Evolutionary conservation across 805 yeast species (phyloP), one percentile per base, ranked within the genome.

Genomic region (Kuraishia piskuri): DNA sequence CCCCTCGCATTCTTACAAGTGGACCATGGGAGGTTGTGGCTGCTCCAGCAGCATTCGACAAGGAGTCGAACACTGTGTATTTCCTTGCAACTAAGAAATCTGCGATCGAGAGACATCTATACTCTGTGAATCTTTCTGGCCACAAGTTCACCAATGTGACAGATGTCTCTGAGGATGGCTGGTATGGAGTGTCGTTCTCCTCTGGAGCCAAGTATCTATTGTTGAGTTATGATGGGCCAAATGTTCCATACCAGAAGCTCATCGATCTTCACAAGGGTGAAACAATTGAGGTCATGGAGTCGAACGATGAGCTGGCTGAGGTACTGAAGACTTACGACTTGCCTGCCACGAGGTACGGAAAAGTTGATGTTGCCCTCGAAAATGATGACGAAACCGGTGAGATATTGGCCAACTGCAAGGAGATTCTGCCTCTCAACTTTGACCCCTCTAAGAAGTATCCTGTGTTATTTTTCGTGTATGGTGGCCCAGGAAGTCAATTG

Each of bases 11-110:
- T 22, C 75, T 96, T 49, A 88, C 94, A 1, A 54, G 68, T 2
- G 99, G 99, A 6, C 69, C 77, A 0, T 94, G 96, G 96, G 99
- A 94, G 67, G 96, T 94, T n/a, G 86, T 80, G 24, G 78, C 74
- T 56, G 91, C 89, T 1, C 82, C 86, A 2, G 71, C 84, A 1
- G 77, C 84, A 0, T 81, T 80, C 68, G 90, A 86, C 61, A 70
- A 68, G 51, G 69, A 72, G 5, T 70, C 68, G 26, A 78, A 76
- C 52, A 74, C 78, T 58, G 77, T 83, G 17, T 86, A 83, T 65
- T 94, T 83, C 65, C 63, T 83, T 7, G 84, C 92, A 4, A 89
- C 98, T 0, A 79, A 81, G 63, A 82, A 82, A 57, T 82, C 91
- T 1, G 83, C 97, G 0, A 80, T 82, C 21, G 96, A 94, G 66